Base-by-base conservation (phyloP, 2,329 filamentous ascomycete genomes). In the Xenosphaeropsis pyriputrescens region DNA sequence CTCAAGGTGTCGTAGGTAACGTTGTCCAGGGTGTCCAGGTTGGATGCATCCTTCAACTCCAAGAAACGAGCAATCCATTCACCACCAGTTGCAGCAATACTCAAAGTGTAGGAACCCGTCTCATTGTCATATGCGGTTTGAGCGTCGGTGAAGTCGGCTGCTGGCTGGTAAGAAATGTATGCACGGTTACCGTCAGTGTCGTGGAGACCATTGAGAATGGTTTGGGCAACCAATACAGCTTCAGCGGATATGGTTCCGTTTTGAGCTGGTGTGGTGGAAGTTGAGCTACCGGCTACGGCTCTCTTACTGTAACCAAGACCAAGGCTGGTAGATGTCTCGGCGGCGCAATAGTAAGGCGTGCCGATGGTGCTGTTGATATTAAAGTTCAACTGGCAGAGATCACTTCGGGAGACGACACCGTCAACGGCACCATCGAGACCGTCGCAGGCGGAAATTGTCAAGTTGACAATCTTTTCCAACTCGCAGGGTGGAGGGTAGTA, bases 391-490 rank as follows among this genome's bases (percentile, higher is more conserved):
- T 55, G 58, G 56, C 64, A 68, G 9, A 68, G 57, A 38, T 68
- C 64, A 1, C 59, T 61, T 5, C 65, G 58, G 6, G 62, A 56
- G 14, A 75, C 58, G 4, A 75, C 66, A 12, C 70, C 68, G 39
- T 75, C 70, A 1, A 57, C 60, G 32, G 58, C 58, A 5, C 72
- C 70, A 39, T 75, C 71, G 4, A 75, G 56, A 7, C 60, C 55
- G 43, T 75, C 70, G 37, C 70, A 76, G 29, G 62, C 62, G 1
- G 56, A 55, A 34, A 75, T 70, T 5, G 70, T 74, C 31, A 59
- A 56, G 46, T 72, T 73, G 15, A 67, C 59, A 34, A 73, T 71
- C 47, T 63, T 64, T 6, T 59, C 55, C 12, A 72, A 46, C 36
- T 67, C 65, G 32, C 60, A 62, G 1, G 64, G 54, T 2, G 59